A percentile compares a stretch with the other conserved stretches of the same genome.
Evolutionary conservation across 768 basidiomycete species (phyloP).

Genomic region (Dentipellis fragilis): DNA sequence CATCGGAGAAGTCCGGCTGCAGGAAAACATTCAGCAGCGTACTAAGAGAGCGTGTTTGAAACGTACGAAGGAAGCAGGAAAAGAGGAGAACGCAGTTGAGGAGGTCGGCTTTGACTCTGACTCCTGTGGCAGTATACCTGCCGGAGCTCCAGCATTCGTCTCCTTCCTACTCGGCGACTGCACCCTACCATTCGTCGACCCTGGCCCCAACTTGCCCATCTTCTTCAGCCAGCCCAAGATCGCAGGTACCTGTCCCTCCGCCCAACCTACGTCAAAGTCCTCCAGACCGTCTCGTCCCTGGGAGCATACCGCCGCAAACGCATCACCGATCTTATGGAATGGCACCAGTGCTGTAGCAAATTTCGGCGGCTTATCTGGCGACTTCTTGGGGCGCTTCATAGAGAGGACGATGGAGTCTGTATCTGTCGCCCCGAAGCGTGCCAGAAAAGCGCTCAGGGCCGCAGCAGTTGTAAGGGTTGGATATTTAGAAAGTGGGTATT

Average conservation of each 20-base stretch:
- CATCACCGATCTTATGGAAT: slow-evolving; percentile 66
- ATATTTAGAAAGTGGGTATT: slow-evolving; percentile 49
- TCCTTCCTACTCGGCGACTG: not conserved
- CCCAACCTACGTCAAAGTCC: slow-evolving; percentile 66
- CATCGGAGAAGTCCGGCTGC: not conserved
- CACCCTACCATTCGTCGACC: not conserved
- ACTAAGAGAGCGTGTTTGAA: not conserved
- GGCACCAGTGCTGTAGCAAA: slow-evolving; percentile 64
- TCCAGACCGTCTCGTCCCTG: slow-evolving; percentile 40
- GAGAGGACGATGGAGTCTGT: slow-evolving; percentile 57
- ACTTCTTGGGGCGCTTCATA: slow-evolving; percentile 50
- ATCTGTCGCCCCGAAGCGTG: slow-evolving; percentile 56
- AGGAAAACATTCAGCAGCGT: not conserved
- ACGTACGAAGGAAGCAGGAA: slow-evolving; percentile 48
- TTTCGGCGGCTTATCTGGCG: slow-evolving; percentile 48
- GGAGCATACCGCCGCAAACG: slow-evolving; percentile 66
- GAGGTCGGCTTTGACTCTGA: slow-evolving; percentile 10
- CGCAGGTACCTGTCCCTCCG: slow-evolving; percentile 62
- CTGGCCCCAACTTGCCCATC: slow-evolving; percentile 48
- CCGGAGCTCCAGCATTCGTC: not conserved
- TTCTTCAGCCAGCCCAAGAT: slow-evolving; percentile 66
- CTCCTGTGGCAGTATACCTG: not conserved
- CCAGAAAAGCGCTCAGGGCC: slow-evolving; percentile 40
- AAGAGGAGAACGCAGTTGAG: slow-evolving; percentile 44
- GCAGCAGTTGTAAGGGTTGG: slow-evolving; percentile 44